Conservation (phyloP, 164 flowering plant genomes). For the Sextonia rubra region DNA sequence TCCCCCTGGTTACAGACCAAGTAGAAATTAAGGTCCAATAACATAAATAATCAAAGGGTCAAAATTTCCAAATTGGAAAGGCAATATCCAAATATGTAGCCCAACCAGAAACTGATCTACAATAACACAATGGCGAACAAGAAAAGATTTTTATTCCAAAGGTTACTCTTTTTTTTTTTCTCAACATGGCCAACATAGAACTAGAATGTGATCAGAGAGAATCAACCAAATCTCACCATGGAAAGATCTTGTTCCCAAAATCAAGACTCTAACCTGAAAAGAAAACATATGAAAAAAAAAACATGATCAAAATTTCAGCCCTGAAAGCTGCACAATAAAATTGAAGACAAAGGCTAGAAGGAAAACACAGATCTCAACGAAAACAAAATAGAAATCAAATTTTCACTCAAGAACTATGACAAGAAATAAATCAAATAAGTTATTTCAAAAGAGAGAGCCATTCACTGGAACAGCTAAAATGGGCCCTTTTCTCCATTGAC, state of each 20-base stretch:
- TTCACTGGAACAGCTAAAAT: background rate
- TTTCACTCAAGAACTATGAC: background rate
- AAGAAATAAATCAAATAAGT: no score
- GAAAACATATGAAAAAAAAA: background rate
- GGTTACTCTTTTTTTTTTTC: background rate
- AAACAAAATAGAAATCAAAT: slow-evolving; percentile 1
- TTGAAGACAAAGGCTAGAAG: background rate
- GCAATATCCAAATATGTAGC: background rate
- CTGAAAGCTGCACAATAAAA: background rate
- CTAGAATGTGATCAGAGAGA: background rate
- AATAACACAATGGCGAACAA: background rate
- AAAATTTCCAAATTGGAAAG: background rate
- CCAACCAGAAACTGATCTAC: background rate
- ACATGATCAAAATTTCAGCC: background rate
- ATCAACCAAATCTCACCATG: slow-evolving; percentile 43
- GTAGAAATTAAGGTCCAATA: slow-evolving; percentile 1
- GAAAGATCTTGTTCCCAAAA: slow-evolving; percentile 26
- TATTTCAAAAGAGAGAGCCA: background rate
- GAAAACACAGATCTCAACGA: background rate
- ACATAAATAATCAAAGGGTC: background rate
- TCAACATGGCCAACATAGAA: background rate
- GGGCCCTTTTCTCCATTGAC: background rate
- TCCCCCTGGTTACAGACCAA: slow-evolving; percentile 53
- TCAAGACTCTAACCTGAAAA: slow-evolving; percentile 34
- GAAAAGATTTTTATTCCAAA: slow-evolving; percentile 1